Conservation (phyloP, 257 asterid genomes). For the Anisodus acutangulus region DNA sequence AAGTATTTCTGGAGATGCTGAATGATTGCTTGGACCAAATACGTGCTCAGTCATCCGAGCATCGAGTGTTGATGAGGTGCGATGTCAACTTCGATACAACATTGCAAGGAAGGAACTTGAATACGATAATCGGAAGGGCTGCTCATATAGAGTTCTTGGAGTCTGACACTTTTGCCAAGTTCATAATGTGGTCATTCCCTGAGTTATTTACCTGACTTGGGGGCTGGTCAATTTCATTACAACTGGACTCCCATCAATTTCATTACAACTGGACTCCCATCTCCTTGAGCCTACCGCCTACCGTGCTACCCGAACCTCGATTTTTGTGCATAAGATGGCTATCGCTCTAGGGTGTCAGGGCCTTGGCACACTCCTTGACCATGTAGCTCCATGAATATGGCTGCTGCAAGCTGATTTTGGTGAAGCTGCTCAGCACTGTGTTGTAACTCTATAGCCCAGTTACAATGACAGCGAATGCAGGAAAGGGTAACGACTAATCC, state of each 20-base stretch:
- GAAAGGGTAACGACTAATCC: neutral
- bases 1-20: slow-evolving; percentile 83
- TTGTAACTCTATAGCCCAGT: neutral
- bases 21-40: slow-evolving; percentile 87
- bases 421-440: slow-evolving; percentile 13
- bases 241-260: neutral
- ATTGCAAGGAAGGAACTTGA: slow-evolving; percentile 81
- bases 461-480: neutral
- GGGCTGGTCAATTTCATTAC: neutral
- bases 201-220: slow-evolving; percentile 67
- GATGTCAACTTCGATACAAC: slow-evolving; percentile 84
- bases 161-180: slow-evolving; percentile 78
- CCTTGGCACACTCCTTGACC: neutral
- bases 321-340: neutral
- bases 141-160: slow-evolving; percentile 97
- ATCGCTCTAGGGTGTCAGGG: neutral
- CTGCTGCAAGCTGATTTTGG: slow-evolving; percentile 26
- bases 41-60: slow-evolving; percentile 83
- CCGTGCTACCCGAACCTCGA: neutral
- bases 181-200: slow-evolving; percentile 94
- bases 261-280: neutral
- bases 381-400: neutral
- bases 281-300: neutral
- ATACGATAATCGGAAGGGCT: slow-evolving; percentile 91
- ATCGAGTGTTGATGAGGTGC: slow-evolving; percentile 82